Evolutionary conservation across 2,329 filamentous ascomycete genomes (phyloP), one percentile per base, ranked within the genome.

Genomic region (Alternaria triticina): DNA sequence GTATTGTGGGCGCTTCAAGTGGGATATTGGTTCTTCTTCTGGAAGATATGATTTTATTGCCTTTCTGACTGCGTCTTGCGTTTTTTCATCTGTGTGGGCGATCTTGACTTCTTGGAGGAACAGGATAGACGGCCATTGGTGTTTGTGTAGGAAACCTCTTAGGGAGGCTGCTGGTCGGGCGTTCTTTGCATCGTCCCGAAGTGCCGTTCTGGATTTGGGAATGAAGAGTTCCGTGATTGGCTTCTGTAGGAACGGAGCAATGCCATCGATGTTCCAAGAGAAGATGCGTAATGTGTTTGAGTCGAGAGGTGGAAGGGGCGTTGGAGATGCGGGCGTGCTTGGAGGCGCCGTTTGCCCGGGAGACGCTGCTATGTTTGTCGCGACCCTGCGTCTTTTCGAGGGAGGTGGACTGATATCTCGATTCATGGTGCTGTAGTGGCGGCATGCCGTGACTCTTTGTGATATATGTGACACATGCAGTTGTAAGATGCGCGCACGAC

Each of bases 91-190:
- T 8, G 70, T 70, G 1, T 75, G 63, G 17, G 74, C 77, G 54
- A 86, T 83, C 67, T 86, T 86, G 23, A 85, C 81, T 77, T 86
- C 84, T 74, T 86, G 83, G 2, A 85, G 75, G 59, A 82, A 81
- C 5, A 85, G 75, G 22, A 84, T 65, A 3, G 81, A 75, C 4
- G 83, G 83, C 77, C 79, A 85, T 11, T 74, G 54, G 66, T 85
- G 82, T 10, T 79, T 77, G 23, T 78, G 76, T n/a, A 86, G 74
- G 58, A 85, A 83, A 17, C 69, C 73, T 36, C 82, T 75, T 6
- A 85, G 74, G 17, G 77, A 81, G 1, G 75, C 67, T 20, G 64
- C 60, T 25, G 55, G 65, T 20, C 61, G 46, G 6, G 23, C 15
- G 22, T n/a, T 22, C 30, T 67, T 63, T 30, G 22, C 7, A 6